Conservation (phyloP, 75 land plant species). For the Ceratopteris richardii region DNA sequence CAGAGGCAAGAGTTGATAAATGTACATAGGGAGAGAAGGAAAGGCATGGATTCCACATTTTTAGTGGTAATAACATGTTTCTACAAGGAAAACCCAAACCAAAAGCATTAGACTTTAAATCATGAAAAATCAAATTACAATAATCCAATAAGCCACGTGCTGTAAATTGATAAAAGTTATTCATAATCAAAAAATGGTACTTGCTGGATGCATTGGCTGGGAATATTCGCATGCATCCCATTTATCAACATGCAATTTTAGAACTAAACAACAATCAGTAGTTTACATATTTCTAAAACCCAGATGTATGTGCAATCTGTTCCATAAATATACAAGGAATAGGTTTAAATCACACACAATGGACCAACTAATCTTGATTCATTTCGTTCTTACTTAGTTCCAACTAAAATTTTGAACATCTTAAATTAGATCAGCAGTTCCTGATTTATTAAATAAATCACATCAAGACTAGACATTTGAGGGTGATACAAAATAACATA, state of each 20-base stretch:
- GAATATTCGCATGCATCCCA: background rate
- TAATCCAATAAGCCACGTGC: too few species aligned
- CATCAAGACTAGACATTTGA: too few species aligned
- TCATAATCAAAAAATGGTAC: too few species aligned
- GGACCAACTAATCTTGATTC: background rate
- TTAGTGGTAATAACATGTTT: constrained; percentile 64
- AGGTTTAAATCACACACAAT: background rate
- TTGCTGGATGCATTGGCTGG: background rate
- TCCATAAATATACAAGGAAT: too few species aligned
- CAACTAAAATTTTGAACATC: background rate
- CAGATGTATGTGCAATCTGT: too few species aligned
- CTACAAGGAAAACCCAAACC: too few species aligned
- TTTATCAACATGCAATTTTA: background rate
- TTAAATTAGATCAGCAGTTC: too few species aligned
- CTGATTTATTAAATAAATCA: too few species aligned
- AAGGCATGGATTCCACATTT: constrained; percentile 90
- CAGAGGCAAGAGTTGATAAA: constrained; percentile 71
- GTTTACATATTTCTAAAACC: too few species aligned
- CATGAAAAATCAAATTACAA: too few species aligned
- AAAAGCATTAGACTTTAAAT: too few species aligned
- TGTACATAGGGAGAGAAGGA: constrained; percentile 64
- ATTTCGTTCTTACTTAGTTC: background rate
- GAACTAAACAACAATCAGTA: background rate
- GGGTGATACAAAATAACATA: constrained; percentile 23
- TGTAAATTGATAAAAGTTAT: too few species aligned